Evolutionary conservation across 2,329 filamentous ascomycete species (phyloP), one percentile per base, ranked within the genome.

Genomic region (Juglanconis sp.): DNA sequence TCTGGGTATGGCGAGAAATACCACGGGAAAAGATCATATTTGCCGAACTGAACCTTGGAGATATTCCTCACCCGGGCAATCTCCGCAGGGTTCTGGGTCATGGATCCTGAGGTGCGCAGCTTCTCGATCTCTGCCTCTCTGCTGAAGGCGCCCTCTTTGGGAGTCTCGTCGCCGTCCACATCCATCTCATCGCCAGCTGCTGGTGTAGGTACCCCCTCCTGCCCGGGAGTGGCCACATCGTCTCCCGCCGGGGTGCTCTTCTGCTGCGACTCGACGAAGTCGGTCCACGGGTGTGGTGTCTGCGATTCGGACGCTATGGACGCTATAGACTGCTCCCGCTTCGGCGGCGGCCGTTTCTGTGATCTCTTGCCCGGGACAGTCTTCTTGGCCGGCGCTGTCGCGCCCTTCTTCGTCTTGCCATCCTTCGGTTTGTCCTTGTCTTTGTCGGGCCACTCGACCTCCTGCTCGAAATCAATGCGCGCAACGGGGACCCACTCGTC

Each of bases 41-140:
- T 87, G 49, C 95, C 96, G 81, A 99, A 98, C 72, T 98, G 94
- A 3, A 99, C 88, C 66, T 90, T 93, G 57, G 91, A 91, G 66
- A 99, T 87, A 71, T 99, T 99, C 69, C 95, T 89, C 58, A 99
- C 96, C 56, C 96, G 89, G 31, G 94, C 94, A 63, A 99, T 92
- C 71, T 99, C 96, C 11, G 94, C 92, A 60, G 96, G 95, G 66
- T 98, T 98, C 72, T 99, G 96, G 10, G 96, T 99, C 95, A 99
- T 98, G 63, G 92, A 97, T 36, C 95, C 96, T 31, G 91, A 91
- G 3, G 92, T 96, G 46, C 95, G 87, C 9, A 99, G 82, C 72
- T 97, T 96, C 73, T 99, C 95, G 60, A 98, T 97, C 73, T 99
- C 95, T 65, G 96, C 91, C 72, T 96, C 91, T 53, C 90, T 85